These are phyloP conservation scores for Leishmania mexicana DNA, from an alignment of 208 protist species.

Conservation along the genomic window DNA sequence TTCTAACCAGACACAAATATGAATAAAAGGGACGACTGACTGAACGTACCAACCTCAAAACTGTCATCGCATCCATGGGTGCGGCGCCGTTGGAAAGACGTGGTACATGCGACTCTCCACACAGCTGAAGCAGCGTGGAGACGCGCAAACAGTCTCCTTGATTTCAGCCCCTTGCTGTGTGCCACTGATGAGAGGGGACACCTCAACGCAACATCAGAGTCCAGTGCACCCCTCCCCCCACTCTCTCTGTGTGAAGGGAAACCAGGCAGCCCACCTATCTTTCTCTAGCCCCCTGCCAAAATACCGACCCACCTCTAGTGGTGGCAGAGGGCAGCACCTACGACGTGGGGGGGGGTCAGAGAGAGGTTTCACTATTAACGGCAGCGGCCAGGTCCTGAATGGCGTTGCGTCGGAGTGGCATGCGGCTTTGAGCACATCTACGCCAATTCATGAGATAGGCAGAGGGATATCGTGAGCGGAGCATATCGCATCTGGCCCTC, in stretches of 20 bases:
- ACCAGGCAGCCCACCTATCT: not conserved
- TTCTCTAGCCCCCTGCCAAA: not conserved
- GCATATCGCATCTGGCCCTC: not conserved
- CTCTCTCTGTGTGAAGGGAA: not conserved
- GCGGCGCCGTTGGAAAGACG: not conserved
- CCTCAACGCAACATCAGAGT: not conserved
- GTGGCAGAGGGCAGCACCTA: not conserved
- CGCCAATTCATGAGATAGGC: not conserved
- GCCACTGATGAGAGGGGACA: not conserved
- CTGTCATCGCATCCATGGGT: not conserved
- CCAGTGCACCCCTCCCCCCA: not conserved
- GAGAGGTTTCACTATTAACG: not conserved
- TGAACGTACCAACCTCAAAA: not conserved
- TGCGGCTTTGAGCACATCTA: not conserved
- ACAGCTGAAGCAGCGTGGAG: too few relatives aligned
- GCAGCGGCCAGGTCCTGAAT: not conserved
- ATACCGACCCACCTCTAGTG: not conserved
- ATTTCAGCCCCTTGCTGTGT: not conserved
- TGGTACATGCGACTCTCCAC: not conserved
- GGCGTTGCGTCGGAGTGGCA: not conserved
- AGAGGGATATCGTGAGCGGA: not conserved
- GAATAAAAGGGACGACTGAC: not conserved
- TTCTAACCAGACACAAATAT: not conserved
- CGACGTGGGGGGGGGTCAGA: not conserved
- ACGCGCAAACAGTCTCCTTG: not conserved